Base-by-base conservation (phyloP, 257 asterid species). In the Gentiana macrophylla region DNA sequence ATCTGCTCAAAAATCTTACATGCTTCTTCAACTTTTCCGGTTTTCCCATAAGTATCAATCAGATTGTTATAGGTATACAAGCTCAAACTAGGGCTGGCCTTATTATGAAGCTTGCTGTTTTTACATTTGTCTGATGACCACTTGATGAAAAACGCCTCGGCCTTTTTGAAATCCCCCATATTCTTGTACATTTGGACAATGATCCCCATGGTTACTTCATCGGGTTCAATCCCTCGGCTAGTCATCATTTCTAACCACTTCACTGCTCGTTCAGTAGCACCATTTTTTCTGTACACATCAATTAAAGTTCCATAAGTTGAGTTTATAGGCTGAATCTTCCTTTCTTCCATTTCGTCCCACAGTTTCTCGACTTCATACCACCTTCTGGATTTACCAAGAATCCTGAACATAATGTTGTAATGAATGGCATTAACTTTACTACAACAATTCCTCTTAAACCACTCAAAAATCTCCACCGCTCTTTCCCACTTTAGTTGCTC, bases 241-340 rank as follows among this genome's bases (percentile, higher is more conserved):
- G 65, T 77, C 99, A 92, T 92, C 77, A 81, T 69, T 9, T 81
- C 83, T 79, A 92, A 63, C 93, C 93, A 92, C 62, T 76, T 69
- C 62, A 80, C 68, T 5, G 99, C 95, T 56, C 71, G 75, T 12
- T 77, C 80, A 52, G 67, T 66, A 1, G 49, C 72, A 53, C 94
- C 91, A 4, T 89, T 95, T 76, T 85, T 92, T 64, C 86, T 61
- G 60, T 79, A 80, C 48, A 85, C 94, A 71, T 92, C 99, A 35
- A 88, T 92, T 70, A 92, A 65, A 57, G 97, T 92, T 2, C 99
- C 99, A 61, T 92, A 92, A 0, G 94, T 92, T 34, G 99, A 92
- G 60, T 83, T 92, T 48, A 92, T 72, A 0, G 84, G 85, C 66
- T 78, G 70, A 55, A 88, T 71, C 35, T 68, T 70, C 54, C 37